Evolutionary conservation across 192 early-diverging fungal species (phyloP).

Genomic region (Pilaira anomala): DNA sequence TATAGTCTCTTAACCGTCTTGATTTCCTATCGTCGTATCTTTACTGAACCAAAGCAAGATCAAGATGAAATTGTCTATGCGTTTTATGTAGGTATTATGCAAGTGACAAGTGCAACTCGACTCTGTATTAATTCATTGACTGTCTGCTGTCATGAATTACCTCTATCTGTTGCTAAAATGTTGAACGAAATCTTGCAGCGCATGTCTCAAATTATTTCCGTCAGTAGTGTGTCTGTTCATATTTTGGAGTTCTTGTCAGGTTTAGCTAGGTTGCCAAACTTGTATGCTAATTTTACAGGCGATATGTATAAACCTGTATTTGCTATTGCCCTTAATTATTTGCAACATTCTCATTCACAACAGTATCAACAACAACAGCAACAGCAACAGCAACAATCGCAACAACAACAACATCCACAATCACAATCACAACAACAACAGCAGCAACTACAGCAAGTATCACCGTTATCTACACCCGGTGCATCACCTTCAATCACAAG

Average conservation of each 20-base stretch:
- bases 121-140: constrained; percentile 80
- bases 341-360: constrained; percentile 54
- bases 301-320: constrained; percentile 84
- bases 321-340: constrained; percentile 88
- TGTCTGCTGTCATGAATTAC: constrained; percentile 79
- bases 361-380: constrained; percentile 19
- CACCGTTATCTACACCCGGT: constrained; percentile 24
- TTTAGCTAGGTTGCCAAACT: constrained; percentile 70
- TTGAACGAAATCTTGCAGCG: constrained; percentile 65
- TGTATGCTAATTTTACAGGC: constrained; percentile 79
- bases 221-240: constrained; percentile 71
- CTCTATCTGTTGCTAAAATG: constrained; percentile 69
- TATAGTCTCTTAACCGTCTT: constrained; percentile 64
- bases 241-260: constrained; percentile 92
- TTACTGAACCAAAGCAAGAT: constrained; percentile 51
- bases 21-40: constrained; percentile 63
- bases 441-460: neutral
- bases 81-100: constrained; percentile 71
- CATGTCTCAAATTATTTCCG: constrained; percentile 82
- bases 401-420: constrained; percentile 1
- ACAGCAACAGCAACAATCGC: constrained; percentile 13
- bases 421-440: constrained; percentile 10
- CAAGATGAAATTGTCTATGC: constrained; percentile 69
- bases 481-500: constrained; percentile 3
- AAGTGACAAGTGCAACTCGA: constrained; percentile 66